Conservation (phyloP, 768 basidiomycete species). For the Postia placenta region DNA sequence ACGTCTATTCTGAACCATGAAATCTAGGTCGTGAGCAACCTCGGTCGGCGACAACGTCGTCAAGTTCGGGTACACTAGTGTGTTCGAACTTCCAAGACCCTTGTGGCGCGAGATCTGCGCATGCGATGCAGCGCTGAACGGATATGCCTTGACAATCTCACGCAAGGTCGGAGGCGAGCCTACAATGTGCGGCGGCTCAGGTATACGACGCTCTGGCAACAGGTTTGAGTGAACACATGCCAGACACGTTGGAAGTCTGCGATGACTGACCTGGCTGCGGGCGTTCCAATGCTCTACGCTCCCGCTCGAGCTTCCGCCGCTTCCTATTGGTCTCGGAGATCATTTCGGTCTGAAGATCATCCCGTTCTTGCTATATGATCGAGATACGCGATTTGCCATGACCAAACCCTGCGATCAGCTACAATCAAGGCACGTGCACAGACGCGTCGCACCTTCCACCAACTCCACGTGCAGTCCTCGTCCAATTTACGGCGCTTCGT, state of each 20-base stretch:
- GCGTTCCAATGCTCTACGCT: slow-evolving; percentile 73
- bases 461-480: slow-evolving; percentile 78
- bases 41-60: slow-evolving; percentile 23
- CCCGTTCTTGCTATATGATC: slow-evolving; percentile 54
- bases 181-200: slow-evolving; percentile 42
- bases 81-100: slow-evolving; percentile 6
- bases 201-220: slow-evolving; percentile 53
- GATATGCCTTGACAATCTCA: slow-evolving; percentile 58
- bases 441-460: slow-evolving; percentile 69
- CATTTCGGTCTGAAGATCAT: slow-evolving; percentile 80
- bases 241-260: slow-evolving; percentile 2
- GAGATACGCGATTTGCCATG: slow-evolving; percentile 2
- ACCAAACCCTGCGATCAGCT: slow-evolving; percentile 5
- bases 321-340: slow-evolving; percentile 88
- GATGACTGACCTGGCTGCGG: slow-evolving; percentile 60
- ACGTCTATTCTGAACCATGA: slow-evolving; percentile 21
- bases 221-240: neutral
- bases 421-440: slow-evolving; percentile 2
- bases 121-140: slow-evolving; percentile 31
- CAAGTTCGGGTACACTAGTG: slow-evolving; percentile 26
- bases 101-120: slow-evolving; percentile 12
- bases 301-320: slow-evolving; percentile 77
- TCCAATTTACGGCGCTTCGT: slow-evolving; percentile 59
- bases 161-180: slow-evolving; percentile 57
- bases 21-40: slow-evolving; percentile 26